Evolutionary conservation across 176 grass and related monocot genomes (phyloP).

Genomic region (Aegilops tauschii): DNA sequence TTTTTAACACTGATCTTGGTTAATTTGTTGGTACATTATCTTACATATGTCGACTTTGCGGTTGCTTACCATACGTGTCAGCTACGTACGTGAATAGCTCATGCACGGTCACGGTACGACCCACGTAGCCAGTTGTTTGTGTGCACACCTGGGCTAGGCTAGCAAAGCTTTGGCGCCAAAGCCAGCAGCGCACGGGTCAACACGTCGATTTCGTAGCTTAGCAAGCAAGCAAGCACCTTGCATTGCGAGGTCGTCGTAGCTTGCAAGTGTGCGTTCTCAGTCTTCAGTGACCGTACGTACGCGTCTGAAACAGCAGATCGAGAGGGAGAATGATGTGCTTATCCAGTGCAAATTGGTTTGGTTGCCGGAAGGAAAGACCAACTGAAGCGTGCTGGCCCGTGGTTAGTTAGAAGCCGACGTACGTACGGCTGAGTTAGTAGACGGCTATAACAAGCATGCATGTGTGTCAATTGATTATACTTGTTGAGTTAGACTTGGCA

Average conservation of each 20-base stretch:
- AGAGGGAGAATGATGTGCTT: background rate
- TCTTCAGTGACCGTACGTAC: background rate
- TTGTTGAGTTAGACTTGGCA: background rate
- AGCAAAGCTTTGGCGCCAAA: background rate
- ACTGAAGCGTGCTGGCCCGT: background rate
- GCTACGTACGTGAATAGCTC: too few species aligned
- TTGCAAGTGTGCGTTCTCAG: background rate
- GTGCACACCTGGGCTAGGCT: background rate
- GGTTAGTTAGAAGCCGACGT: constrained; percentile 1
- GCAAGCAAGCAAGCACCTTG: background rate
- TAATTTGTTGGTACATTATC: too few species aligned
- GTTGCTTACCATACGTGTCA: too few species aligned
- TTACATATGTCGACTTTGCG: too few species aligned
- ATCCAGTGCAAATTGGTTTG: background rate
- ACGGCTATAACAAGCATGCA: background rate
- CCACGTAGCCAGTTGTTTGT: background rate
- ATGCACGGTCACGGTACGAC: too few species aligned
- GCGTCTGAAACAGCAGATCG: background rate
- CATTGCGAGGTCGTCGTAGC: background rate
- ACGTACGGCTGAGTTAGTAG: background rate
- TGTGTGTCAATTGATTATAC: background rate
- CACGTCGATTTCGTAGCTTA: background rate
- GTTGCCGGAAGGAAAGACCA: constrained; percentile 7
- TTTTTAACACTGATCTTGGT: too few species aligned
- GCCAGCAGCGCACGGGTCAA: background rate